A percentile compares a stretch with the other conserved stretches of the same genome.
Evolutionary conservation across 257 asterid species (phyloP).

Genomic region (Lycium barbarum): DNA sequence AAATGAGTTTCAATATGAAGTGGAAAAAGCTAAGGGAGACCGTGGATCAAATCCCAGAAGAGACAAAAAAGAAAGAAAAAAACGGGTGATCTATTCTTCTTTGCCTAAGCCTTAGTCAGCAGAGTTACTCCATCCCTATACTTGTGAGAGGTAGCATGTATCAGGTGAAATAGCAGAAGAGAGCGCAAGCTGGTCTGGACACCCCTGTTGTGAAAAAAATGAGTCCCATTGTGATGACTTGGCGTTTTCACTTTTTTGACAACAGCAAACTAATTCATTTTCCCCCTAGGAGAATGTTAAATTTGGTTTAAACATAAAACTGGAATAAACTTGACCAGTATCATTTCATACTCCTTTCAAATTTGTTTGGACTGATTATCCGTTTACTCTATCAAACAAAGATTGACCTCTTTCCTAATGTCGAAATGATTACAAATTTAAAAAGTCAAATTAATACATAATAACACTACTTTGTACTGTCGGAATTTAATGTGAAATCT

Average conservation of each 20-base stretch:
- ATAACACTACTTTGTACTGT: too few relatives aligned
- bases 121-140: background rate
- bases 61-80: background rate
- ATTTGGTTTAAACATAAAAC: too few relatives aligned
- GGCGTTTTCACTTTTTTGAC: background rate
- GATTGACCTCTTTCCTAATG: too few relatives aligned
- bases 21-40: background rate
- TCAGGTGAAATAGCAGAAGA: background rate
- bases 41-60: background rate
- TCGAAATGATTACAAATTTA: too few relatives aligned
- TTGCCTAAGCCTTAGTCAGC: background rate
- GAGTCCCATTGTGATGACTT: background rate
- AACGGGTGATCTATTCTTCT: background rate
- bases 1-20: constrained; percentile 8
- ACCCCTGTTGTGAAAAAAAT: background rate
- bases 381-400: too few relatives aligned
- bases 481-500: too few relatives aligned
- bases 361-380: too few relatives aligned
- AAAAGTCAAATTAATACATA: too few relatives aligned
- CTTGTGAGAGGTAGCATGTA: background rate
- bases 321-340: too few relatives aligned
- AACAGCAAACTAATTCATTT: too few relatives aligned
- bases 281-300: too few relatives aligned
- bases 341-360: too few relatives aligned
- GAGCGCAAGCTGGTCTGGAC: background rate